Percentiles rank a stretch among this genome's conserved stretches.
Conservation (phyloP, 257 asterid genomes). For the Rubia yunnanensis region DNA sequence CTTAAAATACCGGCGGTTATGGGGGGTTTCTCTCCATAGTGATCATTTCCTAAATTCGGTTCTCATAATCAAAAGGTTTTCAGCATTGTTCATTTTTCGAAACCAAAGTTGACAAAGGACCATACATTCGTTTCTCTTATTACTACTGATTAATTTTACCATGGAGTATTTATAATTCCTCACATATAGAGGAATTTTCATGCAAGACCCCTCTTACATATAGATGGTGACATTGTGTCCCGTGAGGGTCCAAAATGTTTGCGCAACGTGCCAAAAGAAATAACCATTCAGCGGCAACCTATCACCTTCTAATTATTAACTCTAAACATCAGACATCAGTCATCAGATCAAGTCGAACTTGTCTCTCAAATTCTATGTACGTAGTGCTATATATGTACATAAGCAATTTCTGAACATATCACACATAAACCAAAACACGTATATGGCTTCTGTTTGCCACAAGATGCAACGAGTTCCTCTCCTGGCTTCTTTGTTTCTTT, state of each 20-base stretch:
- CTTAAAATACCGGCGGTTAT: too few relatives aligned
- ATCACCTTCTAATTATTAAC: not conserved
- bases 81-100: too few relatives aligned
- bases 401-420: not conserved
- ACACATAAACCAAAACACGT: not conserved
- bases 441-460: constrained; percentile 5
- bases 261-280: constrained; percentile 1
- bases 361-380: not conserved
- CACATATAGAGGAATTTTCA: too few relatives aligned
- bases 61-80: too few relatives aligned
- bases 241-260: constrained; percentile 9
- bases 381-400: not conserved
- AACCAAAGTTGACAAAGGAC: too few relatives aligned
- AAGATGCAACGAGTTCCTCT: constrained; percentile 7
- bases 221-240: constrained; percentile 6
- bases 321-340: not conserved
- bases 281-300: not conserved
- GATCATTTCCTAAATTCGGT: too few relatives aligned
- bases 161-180: too few relatives aligned
- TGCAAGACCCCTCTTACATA: constrained; percentile 7
- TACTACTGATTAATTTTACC: too few relatives aligned
- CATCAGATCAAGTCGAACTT: constrained; percentile 6
- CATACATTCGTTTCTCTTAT: too few relatives aligned
- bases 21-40: too few relatives aligned
- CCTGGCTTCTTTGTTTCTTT: constrained; percentile 7